Conservation (phyloP, 176 grass and related monocot species). For the Oryza rufipogon region DNA sequence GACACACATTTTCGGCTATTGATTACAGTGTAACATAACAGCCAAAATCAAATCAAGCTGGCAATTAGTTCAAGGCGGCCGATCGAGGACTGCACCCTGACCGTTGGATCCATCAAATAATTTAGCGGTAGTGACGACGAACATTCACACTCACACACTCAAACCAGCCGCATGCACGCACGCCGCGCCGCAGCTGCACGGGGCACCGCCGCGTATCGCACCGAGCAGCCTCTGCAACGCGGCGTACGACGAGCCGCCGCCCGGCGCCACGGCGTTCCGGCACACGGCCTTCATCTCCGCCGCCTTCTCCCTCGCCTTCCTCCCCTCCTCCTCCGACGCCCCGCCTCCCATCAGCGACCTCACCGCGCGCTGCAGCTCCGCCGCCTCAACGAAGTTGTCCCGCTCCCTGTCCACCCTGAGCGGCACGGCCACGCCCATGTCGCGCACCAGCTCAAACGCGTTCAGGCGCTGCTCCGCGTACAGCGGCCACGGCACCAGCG, state of each 20-base stretch:
- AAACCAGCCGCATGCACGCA: too few species aligned
- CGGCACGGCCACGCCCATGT: conserved; percentile 36
- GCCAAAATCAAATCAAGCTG: not conserved
- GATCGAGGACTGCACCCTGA: not conserved
- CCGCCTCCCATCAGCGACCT: conserved; percentile 45
- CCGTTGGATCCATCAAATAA: not conserved
- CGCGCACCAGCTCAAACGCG: conserved; percentile 46
- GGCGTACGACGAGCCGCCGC: conserved; percentile 34
- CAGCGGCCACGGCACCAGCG: conserved; percentile 53
- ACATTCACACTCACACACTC: too few species aligned
- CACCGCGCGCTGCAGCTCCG: conserved; percentile 56
- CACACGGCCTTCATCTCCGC: conserved; percentile 42
- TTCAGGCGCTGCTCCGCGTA: conserved; percentile 76
- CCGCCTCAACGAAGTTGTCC: conserved; percentile 38
- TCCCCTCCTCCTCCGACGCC: conserved; percentile 44
- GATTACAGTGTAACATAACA: too few species aligned
- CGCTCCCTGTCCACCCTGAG: conserved; percentile 25
- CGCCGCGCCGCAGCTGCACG: too few species aligned
- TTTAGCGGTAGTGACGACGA: too few species aligned
- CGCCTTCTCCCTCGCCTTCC: conserved; percentile 44
- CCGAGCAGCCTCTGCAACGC: conserved; percentile 30
- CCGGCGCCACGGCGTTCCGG: conserved; percentile 27
- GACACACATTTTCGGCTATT: too few species aligned
- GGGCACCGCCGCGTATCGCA: not conserved
- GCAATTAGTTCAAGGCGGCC: not conserved